Conservation (phyloP, 2,329 filamentous ascomycete genomes). For the Truncatella angustata region DNA sequence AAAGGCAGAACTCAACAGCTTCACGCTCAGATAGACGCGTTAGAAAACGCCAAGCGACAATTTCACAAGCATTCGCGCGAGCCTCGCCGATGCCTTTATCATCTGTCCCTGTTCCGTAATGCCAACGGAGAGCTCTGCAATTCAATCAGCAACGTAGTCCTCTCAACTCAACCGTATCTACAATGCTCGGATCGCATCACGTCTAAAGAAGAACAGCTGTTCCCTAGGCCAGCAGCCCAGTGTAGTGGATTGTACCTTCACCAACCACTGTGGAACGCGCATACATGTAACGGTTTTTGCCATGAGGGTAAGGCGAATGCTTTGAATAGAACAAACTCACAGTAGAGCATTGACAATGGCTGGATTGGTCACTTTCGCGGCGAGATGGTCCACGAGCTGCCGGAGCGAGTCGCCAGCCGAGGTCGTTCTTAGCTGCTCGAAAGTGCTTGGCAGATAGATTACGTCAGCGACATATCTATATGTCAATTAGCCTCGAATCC, state of each 20-base stretch:
- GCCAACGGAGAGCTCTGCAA: conserved; percentile 68
- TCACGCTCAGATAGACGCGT: conserved; percentile 70
- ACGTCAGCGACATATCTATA: conserved; percentile 60
- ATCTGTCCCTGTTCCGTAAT: conserved; percentile 64
- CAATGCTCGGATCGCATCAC: neutral
- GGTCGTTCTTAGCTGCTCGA: conserved; percentile 71
- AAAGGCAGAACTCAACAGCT: conserved; percentile 71
- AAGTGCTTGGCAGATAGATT: conserved; percentile 64
- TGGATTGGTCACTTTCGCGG: conserved; percentile 61
- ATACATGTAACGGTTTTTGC: too few relatives aligned
- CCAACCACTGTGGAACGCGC: neutral
- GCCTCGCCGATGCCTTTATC: conserved; percentile 66
- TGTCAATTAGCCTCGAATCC: neutral
- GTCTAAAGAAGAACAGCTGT: too few relatives aligned
- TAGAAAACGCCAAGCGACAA: conserved; percentile 77
- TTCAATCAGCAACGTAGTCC: too few relatives aligned
- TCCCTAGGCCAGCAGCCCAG: too few relatives aligned
- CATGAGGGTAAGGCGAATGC: too few relatives aligned
- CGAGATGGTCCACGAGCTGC: conserved; percentile 62
- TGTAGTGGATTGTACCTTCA: too few relatives aligned
- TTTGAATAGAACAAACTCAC: too few relatives aligned
- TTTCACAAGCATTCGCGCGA: conserved; percentile 73
- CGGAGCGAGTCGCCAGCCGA: conserved; percentile 58
- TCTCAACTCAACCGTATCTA: neutral
- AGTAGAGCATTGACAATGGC: conserved; percentile 71